phyloP scores from a whole-genome alignment of 371 early-diverging fungal genomes.

The Cokeromyces recurvatus region DNA sequence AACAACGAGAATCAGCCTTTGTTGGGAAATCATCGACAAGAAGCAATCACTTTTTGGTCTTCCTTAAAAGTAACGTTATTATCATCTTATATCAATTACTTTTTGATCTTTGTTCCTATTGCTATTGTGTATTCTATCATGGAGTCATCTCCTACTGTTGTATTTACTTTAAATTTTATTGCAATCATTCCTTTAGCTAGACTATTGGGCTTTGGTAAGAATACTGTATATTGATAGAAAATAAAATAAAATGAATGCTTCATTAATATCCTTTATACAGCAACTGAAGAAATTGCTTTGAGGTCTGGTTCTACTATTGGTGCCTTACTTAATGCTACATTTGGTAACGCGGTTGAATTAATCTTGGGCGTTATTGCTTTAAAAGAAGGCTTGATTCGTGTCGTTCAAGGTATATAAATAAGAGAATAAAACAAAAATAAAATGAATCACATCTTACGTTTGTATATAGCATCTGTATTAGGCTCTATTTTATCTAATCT shows the following conservation, averaged over 20 bases:
- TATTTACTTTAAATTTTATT: slow-evolving; percentile 86
- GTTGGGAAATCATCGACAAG: slow-evolving; percentile 7
- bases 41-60: slow-evolving; percentile 21
- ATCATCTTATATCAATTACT: slow-evolving; percentile 59
- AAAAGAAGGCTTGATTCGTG: slow-evolving; percentile 60
- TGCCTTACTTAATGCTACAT: slow-evolving; percentile 18
- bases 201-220: slow-evolving; percentile 41
- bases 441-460: too few species aligned
- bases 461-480: slow-evolving; percentile 29
- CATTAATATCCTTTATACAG: too few species aligned
- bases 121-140: slow-evolving; percentile 66
- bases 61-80: slow-evolving; percentile 26
- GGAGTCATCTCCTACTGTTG: slow-evolving; percentile 55
- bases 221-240: neutral
- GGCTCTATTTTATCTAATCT: slow-evolving; percentile 46
- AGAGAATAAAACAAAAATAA: too few species aligned
- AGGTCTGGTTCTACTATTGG: slow-evolving; percentile 33
- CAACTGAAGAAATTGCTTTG: slow-evolving; percentile 35
- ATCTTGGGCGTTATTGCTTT: slow-evolving; percentile 76
- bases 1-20: slow-evolving; percentile 23
- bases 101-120: slow-evolving; percentile 74
- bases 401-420: slow-evolving; percentile 70
- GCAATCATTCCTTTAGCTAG: slow-evolving; percentile 93
- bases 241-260: too few species aligned
- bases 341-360: slow-evolving; percentile 68